Base-by-base conservation (phyloP, 1,284 basidiomycete species). In the Pisolithus thermaeus region DNA sequence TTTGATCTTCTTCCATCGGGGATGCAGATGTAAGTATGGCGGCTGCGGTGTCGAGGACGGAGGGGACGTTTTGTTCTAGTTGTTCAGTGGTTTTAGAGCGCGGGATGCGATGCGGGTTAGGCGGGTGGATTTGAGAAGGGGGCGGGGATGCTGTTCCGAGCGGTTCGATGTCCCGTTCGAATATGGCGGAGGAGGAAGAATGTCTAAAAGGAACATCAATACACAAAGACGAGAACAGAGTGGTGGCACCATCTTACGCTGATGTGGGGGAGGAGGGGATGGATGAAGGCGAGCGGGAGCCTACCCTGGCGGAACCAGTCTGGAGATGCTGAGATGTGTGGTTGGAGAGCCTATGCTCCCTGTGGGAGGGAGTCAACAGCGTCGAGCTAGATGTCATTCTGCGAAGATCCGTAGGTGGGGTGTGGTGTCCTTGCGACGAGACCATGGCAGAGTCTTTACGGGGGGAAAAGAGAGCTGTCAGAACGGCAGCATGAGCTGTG, bases 111-210 rank as follows among this genome's bases (percentile, higher is more conserved):
- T 89, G 87, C 0, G 87, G 83, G 62, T 86, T 81, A 9, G 63
- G 61, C 7, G 67, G 68, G 61, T 75, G 77, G 55, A 72, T 68
- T 37, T 63, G 59, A 39, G 62, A 35, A 35, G 12, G 62, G 49
- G 76, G 68, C 0, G 76, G 68, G 0, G 79, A 77, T 1, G 78
- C 75, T 0, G 80, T 73, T 9, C 52, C 63, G 47, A 86, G 68
- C 22, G 83, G 80, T 59, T 90, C 87, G 56, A 90, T 88, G 62
- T 90, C 87, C 42, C 87, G 81, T 66, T 90, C 87, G 53, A 90
- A 90, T 51, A 90, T 90, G 45, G 87, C 87, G 1, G 84, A 87
- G 0, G 85, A 87, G 0, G 84, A 86, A 0, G 85, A 87, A 59
- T 84, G 85, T 7, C 85, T 87, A 63, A n/a, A 54, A 4, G 12